phyloP scores from a whole-genome alignment of 352 stramenopile species.

The Phytophthora foliorum region DNA sequence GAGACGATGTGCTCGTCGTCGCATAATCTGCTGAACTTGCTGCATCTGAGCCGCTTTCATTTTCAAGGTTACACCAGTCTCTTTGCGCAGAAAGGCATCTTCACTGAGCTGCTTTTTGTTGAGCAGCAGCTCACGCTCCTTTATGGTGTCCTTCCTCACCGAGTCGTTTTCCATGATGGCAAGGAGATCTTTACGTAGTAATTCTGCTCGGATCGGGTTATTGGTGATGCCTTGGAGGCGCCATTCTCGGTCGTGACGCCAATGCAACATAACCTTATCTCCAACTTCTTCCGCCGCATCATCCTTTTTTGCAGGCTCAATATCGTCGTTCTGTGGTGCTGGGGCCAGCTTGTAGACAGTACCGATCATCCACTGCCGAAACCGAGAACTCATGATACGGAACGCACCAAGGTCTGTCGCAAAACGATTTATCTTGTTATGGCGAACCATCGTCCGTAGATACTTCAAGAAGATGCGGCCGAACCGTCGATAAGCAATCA shows the following conservation, averaged over 20 bases:
- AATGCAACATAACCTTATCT: conserved; percentile 47
- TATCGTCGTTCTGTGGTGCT: conserved; percentile 15
- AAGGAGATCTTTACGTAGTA: conserved; percentile 50
- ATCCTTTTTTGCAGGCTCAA: conserved; percentile 16
- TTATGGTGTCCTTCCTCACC: conserved; percentile 41
- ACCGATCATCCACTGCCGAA: conserved; percentile 54
- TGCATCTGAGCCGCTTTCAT: conserved; percentile 59
- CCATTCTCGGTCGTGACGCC: conserved; percentile 62
- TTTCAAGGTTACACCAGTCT: conserved; percentile 54
- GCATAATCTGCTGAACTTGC: conserved; percentile 60
- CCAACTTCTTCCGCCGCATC: conserved; percentile 17
- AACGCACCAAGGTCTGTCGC: conserved; percentile 62
- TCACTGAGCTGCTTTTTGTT: conserved; percentile 50
- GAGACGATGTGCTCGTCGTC: conserved; percentile 55
- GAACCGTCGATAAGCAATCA: conserved; percentile 60
- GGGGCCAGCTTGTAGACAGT: conserved; percentile 41
- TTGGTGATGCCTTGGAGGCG: conserved; percentile 50
- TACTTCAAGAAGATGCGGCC: conserved; percentile 46
- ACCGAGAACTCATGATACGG: conserved; percentile 46
- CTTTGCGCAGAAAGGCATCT: conserved; percentile 58
- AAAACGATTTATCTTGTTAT: conserved; percentile 59
- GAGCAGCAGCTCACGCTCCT: conserved; percentile 48
- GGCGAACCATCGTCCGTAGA: conserved; percentile 33
- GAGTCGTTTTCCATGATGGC: conserved; percentile 44
- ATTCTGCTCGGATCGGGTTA: conserved; percentile 42